A percentile compares a stretch with the other conserved stretches of the same genome.
These are phyloP conservation scores for Sonneratia alba DNA, from an alignment of 345 rosid species.

Conservation along the genomic window DNA sequence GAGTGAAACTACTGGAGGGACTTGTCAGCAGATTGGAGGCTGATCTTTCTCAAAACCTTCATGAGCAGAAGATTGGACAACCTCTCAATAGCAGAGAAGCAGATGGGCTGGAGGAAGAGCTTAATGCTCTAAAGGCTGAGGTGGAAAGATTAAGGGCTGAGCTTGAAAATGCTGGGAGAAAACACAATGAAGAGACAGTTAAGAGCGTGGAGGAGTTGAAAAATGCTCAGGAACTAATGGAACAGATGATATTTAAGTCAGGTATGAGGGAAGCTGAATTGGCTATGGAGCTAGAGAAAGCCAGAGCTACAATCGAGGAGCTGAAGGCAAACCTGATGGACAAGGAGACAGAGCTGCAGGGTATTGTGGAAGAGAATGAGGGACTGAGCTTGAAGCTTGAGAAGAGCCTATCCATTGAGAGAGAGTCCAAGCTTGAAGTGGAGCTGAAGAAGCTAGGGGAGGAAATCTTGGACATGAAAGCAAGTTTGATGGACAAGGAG, in stretches of 20 bases:
- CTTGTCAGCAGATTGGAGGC: conserved; percentile 28
- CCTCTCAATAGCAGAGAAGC: conserved; percentile 28
- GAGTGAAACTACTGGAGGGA: conserved; percentile 44
- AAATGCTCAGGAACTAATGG: conserved; percentile 40
- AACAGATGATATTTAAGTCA: conserved; percentile 31
- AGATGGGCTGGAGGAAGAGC: conserved; percentile 38
- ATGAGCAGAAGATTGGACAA: conserved; percentile 11
- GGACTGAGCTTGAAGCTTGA: conserved; percentile 36
- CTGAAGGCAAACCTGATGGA: conserved; percentile 74
- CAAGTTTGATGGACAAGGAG: conserved; percentile 66
- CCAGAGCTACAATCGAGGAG: conserved; percentile 48
- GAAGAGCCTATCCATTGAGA: conserved; percentile 20
- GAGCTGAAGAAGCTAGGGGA: conserved; percentile 46
- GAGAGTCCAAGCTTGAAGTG: conserved; percentile 27
- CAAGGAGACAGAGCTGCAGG: conserved; percentile 74
- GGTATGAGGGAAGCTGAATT: conserved; percentile 45
- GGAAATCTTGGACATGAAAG: conserved; percentile 42
- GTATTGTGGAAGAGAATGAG: conserved; percentile 71
- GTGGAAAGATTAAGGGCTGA: conserved; percentile 41
- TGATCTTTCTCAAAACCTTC: conserved; percentile 6
- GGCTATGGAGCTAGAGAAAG: conserved; percentile 45
- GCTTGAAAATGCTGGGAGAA: conserved; percentile 41
- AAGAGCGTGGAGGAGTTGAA: conserved; percentile 31
- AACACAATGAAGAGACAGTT: conserved; percentile 29
- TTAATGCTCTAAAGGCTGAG: conserved; percentile 42